Base-by-base conservation (phyloP, 2,329 filamentous ascomycete species). In the Cytospora leucostoma region DNA sequence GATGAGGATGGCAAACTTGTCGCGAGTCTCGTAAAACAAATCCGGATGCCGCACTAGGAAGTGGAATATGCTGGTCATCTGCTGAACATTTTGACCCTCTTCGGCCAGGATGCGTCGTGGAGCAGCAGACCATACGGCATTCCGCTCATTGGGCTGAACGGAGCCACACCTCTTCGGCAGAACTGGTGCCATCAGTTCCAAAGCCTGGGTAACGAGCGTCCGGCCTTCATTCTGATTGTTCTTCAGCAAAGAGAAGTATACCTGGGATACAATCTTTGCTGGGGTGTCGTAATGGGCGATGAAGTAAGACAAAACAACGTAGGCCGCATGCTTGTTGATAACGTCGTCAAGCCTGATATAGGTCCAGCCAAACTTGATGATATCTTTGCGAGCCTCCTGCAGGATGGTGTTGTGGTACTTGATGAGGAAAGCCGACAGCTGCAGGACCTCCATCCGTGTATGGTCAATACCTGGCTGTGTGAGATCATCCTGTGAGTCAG, bases 361-460 rank as follows among this genome's bases (percentile, higher is more conserved):
- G 19, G 93, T 97, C 95, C 95, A 99, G 3, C 93, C 93, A 76
- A 98, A 99, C 77, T 97, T 98, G 72, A 99, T 99, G 66, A 99
- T 94, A 68, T 99, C 95, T 76, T 99, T 99, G 44, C 96, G 88
- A 2, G 92, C 89, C 71, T 98, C 95, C 69, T 96, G 91, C 1
- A 99, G 84, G 60, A 93, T 90, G 37, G 86, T 85, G 71, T 94
- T 88, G 71, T 99, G 92, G 71, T 98, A 96, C 73, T 99, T 99
- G 76, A 99, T 89, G 47, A 99, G 82, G 80, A 99, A 88, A 0
- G 95, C 93, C 7, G 95, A 97, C 52, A 98, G 84, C 74, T 99
- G 96, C 53, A 99, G 84, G 11, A 97, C 85, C 73, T 99, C 96
- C 87, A 98, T 97, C 17, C 95, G 85, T 1, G 93, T 96, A 75